Evolutionary conservation across 2,329 filamentous ascomycete species (phyloP), one percentile per base, ranked within the genome.

Genomic region (Hypoxylon sp.): DNA sequence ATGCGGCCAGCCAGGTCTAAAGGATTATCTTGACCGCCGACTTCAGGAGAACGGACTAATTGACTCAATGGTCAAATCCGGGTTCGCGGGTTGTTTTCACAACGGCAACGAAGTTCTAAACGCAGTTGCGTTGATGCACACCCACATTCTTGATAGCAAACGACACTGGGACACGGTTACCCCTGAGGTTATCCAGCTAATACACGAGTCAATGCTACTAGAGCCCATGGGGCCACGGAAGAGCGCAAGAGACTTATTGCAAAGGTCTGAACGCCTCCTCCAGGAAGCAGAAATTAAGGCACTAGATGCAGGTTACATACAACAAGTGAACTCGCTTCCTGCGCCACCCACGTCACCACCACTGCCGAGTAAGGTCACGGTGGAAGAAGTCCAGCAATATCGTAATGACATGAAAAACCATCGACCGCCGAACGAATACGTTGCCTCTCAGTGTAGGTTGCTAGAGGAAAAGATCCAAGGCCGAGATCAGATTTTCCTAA

Each of bases 401-500:
- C 48, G 57, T 5, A 32, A n/a, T 5, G 57, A 61, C 13, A 61
- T 46, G 17, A 61, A 61, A 35, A 19, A 35, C 1, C 4, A 32
- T 32, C 48, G 57, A 17, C 48, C 57, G 29, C 57, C 57, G 6
- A 61, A 61, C 29, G 37, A 61, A 7, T n/a, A 35, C 21, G 48
- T 61, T 3, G 47, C 47, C 10, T n/a, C 35, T 1, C n/a, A 52
- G 4, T 53, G 37, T 6, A 11, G 3, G 2, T n/a, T 27, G 19
- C 17, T 61, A 24, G 10, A 46, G 27, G 13, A 35, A 35, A 44
- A 61, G 57, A 53, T 61, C 24, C 27, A 21, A 8, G 57, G 57
- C 10, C 57, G 57, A 17, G 57, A 61, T 37, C 57, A 61, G n/a
- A 53, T 61, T 8, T 61, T 61, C 27, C 27, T 61, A 8, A 61